Evolutionary conservation across 2,329 filamentous ascomycete genomes (phyloP), one percentile per base, ranked within the genome.

Genomic region (Trichoderma afroharzianum): DNA sequence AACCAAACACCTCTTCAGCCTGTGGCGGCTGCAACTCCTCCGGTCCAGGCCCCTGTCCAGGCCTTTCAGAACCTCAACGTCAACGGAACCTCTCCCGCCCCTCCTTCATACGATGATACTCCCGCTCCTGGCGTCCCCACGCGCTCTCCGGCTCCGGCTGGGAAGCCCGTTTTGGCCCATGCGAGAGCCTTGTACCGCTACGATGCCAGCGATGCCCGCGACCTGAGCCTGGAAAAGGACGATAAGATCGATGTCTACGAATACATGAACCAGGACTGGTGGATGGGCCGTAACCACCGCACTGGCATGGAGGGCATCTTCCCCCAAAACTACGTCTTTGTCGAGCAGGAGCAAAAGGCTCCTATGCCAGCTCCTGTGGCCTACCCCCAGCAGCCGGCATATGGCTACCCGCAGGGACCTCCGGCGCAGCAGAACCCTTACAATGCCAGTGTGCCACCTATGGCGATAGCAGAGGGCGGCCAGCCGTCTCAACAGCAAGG

Each of bases 221-320:
- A 98, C 80, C 86, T 97, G 74, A 89, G 88, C 3, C 89, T 98
- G 72, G 89, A 93, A 79, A 90, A 92, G 73, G 92, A 95, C 79
- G 95, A 98, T 83, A 86, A 87, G 74, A 86, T 98, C 76, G 88
- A 89, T 72, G 92, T 98, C 26, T 88, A 90, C 75, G 93, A 97
- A 83, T 95, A 97, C 85, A 96, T 97, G 92, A 98, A 98, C 82
- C 90, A 91, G 74, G 95, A 98, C 82, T 98, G 95, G 95, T 98
- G 94, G 94, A 91, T 94, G 86, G 95, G 95, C 76, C 89, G 88
- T 76, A 97, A 97, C 82, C 85, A 91, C 78, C 90, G 94, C 68
- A 97, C 94, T 9, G 92, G 92, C 70, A 84, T 89, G 75, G 93
- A 97, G 83, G 95, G 95, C 77, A 97, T 98, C 80, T 98, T 98